Percentiles rank a stretch among this genome's conserved stretches.
Conservation (phyloP, 495 filamentous ascomycete species). For the Evernia prunastri region DNA sequence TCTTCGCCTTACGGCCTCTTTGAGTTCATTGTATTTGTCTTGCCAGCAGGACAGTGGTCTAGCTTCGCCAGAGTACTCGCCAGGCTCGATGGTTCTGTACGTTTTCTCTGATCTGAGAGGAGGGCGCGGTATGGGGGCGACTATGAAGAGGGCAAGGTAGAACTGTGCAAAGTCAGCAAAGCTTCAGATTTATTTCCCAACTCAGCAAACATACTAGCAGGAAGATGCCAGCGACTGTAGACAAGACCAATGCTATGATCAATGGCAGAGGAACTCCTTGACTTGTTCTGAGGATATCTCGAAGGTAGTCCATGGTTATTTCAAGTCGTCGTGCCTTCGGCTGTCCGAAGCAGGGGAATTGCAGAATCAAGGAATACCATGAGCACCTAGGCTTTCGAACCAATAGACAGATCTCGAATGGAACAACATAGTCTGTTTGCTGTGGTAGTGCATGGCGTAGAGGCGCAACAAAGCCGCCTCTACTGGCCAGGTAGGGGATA, state of each 20-base stretch:
- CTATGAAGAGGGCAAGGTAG: conserved; percentile 61
- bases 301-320: neutral
- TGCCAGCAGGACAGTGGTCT: conserved; percentile 77
- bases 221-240: neutral
- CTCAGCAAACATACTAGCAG: neutral
- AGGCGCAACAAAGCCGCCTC: neutral
- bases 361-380: neutral
- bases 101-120: conserved; percentile 73
- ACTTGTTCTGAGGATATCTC: neutral
- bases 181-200: rapidly evolving
- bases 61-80: conserved; percentile 52
- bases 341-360: neutral
- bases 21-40: conserved; percentile 56
- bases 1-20: conserved; percentile 31
- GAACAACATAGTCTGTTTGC: neutral
- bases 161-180: conserved; percentile 39
- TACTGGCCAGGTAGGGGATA: neutral
- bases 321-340: neutral
- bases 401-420: neutral
- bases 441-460: neutral
- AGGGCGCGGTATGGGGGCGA: conserved; percentile 74
- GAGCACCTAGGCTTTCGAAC: neutral
- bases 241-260: neutral
- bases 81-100: conserved; percentile 67
- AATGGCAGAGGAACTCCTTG: conserved; percentile 8